A percentile compares a stretch with the other conserved stretches of the same genome.
These are phyloP conservation scores for Eimeria necatrix DNA, from an alignment of 169 alveolate species.

Conservation along the genomic window DNA sequence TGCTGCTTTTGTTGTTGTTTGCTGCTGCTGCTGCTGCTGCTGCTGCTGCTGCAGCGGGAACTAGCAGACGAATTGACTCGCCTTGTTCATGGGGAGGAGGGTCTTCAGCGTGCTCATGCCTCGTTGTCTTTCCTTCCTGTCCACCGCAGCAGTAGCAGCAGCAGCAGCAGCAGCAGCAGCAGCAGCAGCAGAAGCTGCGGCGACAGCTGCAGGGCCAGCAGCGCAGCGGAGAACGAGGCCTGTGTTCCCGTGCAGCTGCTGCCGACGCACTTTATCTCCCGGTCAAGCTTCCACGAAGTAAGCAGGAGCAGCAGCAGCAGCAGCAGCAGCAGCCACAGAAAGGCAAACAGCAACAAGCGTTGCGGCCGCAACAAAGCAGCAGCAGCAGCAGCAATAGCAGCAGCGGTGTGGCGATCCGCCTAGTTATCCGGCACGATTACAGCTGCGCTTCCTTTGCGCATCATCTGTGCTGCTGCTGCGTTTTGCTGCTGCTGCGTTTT, in stretches of 20 bases:
- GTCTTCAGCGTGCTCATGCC: not conserved
- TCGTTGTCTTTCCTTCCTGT: not conserved
- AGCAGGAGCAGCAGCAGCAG: not conserved
- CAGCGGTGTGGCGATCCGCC: too few relatives aligned
- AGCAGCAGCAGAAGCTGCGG: too few relatives aligned
- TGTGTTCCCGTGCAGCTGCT: not conserved
- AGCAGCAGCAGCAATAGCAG: too few relatives aligned
- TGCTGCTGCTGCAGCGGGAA: not conserved
- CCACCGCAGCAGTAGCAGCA: slow-evolving; percentile 24
- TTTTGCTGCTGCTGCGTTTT: too few relatives aligned
- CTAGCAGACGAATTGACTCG: not conserved
- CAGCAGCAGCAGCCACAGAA: not conserved
- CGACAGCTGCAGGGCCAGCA: not conserved
- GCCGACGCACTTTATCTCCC: not conserved
- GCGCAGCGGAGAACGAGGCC: not conserved
- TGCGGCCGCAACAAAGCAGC: too few relatives aligned
- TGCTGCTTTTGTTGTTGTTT: too few relatives aligned
- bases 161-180: not conserved
- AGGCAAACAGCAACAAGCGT: not conserved
- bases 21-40: not conserved
- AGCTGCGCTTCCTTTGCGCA: too few relatives aligned
- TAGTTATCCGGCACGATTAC: too few relatives aligned
- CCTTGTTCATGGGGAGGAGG: not conserved
- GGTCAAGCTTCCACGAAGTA: not conserved
- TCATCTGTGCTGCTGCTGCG: too few relatives aligned